These are phyloP conservation scores for Vitis vinifera DNA, from an alignment of 164 flowering plant species.

Conservation along the genomic window ASM3070453v1 NC_081811.1:5253001-5253500, in stretches of 20 bases:
- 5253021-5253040: background rate
- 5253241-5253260: no score
- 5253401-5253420: slow-evolving; percentile 46
- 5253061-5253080: no score
- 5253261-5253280: no score
- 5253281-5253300: background rate
- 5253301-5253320: background rate
- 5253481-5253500: slow-evolving; percentile 39
- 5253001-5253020: background rate
- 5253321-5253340: slow-evolving; percentile 10
- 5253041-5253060: background rate
- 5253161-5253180: no score
- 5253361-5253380: slow-evolving; percentile 55
- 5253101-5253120: no score
- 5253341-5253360: slow-evolving; percentile 70
- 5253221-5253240: no score
- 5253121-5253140: no score
- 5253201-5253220: no score
- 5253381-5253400: slow-evolving; percentile 65
- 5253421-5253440: slow-evolving; percentile 65
- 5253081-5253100: no score
- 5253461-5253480: slow-evolving; percentile 57
- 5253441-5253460: slow-evolving; percentile 59
- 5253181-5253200: no score
- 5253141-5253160: no score